These are phyloP conservation scores for Ustilago lituana DNA, from an alignment of 1,284 basidiomycete genomes.

Conservation along the genomic window DNA sequence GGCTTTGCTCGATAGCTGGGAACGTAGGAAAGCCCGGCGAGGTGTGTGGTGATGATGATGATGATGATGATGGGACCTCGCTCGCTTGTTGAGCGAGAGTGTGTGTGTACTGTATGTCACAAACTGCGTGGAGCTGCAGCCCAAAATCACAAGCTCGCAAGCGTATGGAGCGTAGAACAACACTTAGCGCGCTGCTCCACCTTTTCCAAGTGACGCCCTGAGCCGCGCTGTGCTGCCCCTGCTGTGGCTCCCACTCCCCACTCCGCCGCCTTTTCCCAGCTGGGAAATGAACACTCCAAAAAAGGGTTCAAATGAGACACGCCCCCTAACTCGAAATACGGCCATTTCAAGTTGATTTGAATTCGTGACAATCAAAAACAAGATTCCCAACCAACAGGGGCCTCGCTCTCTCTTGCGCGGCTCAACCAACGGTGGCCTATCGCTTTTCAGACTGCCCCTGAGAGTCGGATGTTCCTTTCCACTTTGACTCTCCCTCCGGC, in stretches of 20 bases:
- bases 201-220: background rate
- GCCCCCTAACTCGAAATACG: constrained; percentile 2
- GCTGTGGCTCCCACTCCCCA: too few relatives aligned
- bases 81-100: too few relatives aligned
- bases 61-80: too few relatives aligned
- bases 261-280: too few relatives aligned
- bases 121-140: constrained; percentile 17
- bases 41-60: too few relatives aligned
- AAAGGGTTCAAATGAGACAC: constrained; percentile 10
- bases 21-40: too few relatives aligned
- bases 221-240: too few relatives aligned
- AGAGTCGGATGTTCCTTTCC: background rate
- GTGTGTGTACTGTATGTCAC: too few relatives aligned
- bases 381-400: constrained; percentile 15
- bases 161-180: constrained; percentile 12
- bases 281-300: background rate
- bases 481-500: background rate
- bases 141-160: background rate
- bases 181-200: constrained; percentile 9
- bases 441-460: constrained; percentile 1
- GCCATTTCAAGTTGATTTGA: constrained; percentile 6
- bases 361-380: background rate
- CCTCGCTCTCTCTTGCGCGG: background rate
- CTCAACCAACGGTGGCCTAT: too few relatives aligned
- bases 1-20: too few relatives aligned